Percentiles rank a stretch among this genome's conserved stretches.
Evolutionary conservation across 148 eudicot species (phyloP).

Genomic region (Vaccinium myrtillus): DNA sequence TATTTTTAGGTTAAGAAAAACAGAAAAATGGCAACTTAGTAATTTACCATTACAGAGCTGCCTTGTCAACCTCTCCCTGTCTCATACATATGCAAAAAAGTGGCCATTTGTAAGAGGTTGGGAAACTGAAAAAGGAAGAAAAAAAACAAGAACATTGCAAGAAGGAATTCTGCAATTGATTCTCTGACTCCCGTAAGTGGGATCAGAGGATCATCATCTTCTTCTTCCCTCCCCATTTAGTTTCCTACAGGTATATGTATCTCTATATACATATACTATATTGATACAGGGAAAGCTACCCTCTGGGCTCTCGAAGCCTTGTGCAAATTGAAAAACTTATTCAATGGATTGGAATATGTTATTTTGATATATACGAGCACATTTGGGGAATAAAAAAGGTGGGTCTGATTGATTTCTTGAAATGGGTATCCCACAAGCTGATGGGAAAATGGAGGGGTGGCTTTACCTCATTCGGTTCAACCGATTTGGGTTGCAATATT

Average conservation of each 20-base stretch:
- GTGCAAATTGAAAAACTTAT: background rate
- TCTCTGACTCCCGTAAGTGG: slow-evolving; percentile 52
- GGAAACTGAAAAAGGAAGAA: background rate
- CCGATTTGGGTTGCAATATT: slow-evolving; percentile 61
- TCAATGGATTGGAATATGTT: background rate
- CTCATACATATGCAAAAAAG: background rate
- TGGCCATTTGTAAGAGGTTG: background rate
- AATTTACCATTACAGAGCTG: background rate
- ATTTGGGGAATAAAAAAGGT: slow-evolving; percentile 7
- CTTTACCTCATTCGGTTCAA: slow-evolving; percentile 54
- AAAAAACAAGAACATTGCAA: slow-evolving; percentile 5
- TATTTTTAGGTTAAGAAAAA: background rate
- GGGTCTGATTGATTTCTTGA: slow-evolving; percentile 6
- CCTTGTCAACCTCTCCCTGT: background rate
- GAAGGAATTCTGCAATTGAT: slow-evolving; percentile 13
- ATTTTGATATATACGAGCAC: background rate
- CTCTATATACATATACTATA: background rate
- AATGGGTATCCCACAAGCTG: slow-evolving; percentile 33
- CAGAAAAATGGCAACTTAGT: slow-evolving; percentile 15
- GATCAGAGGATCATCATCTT: slow-evolving; percentile 40
- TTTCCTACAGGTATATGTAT: background rate
- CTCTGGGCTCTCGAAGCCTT: slow-evolving; percentile 3
- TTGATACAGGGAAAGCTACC: background rate
- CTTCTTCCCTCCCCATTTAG: slow-evolving; percentile 15
- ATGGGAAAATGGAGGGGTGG: slow-evolving; percentile 78